Percentiles rank a stretch among this genome's conserved stretches.
Conservation (phyloP, 768 basidiomycete species). For the Imleria badia region DNA sequence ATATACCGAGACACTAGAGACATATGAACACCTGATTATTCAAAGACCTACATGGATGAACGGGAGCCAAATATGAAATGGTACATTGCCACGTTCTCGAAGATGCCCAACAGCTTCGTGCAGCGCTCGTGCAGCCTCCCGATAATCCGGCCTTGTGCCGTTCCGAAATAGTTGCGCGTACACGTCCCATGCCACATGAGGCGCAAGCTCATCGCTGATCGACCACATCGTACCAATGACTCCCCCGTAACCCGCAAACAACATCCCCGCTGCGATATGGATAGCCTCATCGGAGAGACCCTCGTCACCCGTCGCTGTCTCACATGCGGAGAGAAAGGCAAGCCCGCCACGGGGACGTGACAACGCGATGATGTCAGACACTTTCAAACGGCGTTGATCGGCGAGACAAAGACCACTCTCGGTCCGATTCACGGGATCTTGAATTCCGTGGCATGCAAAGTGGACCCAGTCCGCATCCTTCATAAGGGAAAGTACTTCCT, state of each 20-base stretch:
- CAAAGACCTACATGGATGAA: too few relatives aligned
- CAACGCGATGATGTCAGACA: background rate
- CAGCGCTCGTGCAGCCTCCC: background rate
- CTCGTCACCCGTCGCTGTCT: background rate
- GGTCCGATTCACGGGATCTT: too few relatives aligned
- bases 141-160: background rate
- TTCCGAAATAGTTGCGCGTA: slow-evolving; percentile 20
- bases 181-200: slow-evolving; percentile 31
- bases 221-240: background rate
- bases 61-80: too few relatives aligned
- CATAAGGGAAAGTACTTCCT: too few relatives aligned
- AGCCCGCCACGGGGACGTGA: background rate
- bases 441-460: too few relatives aligned
- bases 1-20: too few relatives aligned
- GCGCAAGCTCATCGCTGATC: slow-evolving; percentile 25
- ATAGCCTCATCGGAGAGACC: background rate
- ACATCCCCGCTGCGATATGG: slow-evolving; percentile 26
- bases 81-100: too few relatives aligned
- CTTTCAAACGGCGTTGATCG: too few relatives aligned
- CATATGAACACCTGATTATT: too few relatives aligned
- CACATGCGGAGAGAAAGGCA: background rate
- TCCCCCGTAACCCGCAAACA: slow-evolving; percentile 30
- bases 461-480: too few relatives aligned
- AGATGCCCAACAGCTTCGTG: background rate
- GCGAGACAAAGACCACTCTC: too few relatives aligned